A percentile compares a stretch with the other conserved stretches of the same genome.
phyloP scores from a whole-genome alignment of 73 alveolate species.

The Uronychia setigera region DNA sequence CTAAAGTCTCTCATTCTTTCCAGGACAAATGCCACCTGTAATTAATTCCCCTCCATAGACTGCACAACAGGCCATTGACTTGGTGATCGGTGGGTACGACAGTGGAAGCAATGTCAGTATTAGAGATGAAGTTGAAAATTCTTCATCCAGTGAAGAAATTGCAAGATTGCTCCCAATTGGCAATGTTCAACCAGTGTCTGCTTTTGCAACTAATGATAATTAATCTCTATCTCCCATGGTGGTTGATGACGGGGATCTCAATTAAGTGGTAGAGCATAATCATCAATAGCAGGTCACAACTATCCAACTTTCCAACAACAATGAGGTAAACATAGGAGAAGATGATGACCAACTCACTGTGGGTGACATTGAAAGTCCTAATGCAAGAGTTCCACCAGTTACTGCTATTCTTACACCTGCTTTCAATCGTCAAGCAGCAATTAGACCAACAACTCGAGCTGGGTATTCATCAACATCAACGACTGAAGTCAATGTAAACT shows the following conservation, averaged over 20 bases:
- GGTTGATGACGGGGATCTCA: no score
- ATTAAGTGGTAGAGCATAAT: no score
- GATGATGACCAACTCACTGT: background rate
- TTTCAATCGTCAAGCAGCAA: background rate
- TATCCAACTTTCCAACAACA: no score
- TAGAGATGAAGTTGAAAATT: background rate
- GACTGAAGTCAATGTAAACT: background rate
- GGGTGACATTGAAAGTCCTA: background rate
- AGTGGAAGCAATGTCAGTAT: background rate
- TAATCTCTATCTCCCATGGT: no score
- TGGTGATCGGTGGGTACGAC: no score
- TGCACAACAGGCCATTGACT: background rate
- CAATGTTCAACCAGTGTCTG: no score
- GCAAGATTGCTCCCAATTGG: background rate
- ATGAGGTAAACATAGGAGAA: no score
- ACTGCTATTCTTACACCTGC: background rate
- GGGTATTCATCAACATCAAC: background rate
- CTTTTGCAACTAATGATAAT: no score
- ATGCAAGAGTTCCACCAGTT: background rate
- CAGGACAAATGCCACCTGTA: background rate
- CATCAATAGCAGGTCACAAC: no score
- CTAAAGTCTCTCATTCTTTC: background rate
- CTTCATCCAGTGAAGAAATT: background rate
- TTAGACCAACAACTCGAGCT: background rate
- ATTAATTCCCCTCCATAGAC: background rate